Evolutionary conservation across 1,284 basidiomycete species (phyloP), one percentile per base, ranked within the genome.

Genomic region (Tylopilus orsonianus): DNA sequence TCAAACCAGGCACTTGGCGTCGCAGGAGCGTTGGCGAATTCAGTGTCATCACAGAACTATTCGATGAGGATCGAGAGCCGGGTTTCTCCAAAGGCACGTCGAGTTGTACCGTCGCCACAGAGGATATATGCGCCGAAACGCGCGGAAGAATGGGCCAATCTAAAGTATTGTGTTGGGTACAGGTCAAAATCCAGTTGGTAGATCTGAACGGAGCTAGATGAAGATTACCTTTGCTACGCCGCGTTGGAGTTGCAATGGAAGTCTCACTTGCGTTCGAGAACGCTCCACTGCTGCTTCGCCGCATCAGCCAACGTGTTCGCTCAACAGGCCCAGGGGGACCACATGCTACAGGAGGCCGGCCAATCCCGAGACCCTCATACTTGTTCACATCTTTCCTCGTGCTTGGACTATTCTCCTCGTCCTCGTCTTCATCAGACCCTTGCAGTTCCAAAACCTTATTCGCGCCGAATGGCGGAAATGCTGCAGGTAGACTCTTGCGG

Each of bases 251-350:
- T n/a, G 74, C 80, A 30, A 73, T 62, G 32, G 83, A 84, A 30
- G 72, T 72, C 24, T 87, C 85, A 55, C 85, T 86, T 14, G 82
- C 79, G 52, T 77, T 85, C 3, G 86, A 88, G 60, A 88, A 87
- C 3, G 83, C 81, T 20, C 87, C 85, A 57, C 86, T 89, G 57
- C 86, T 89, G 49, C 80, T 87, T 56, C 86, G 75, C 9, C 87
- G 75, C 75, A 83, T 78, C 24, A 90, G 62, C 81, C 82, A 84
- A 41, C 77, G 72, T 40, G 76, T 71, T 22, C 74, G 72, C 34
- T 71, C 65, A 20, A 73, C 62, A 8, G 70, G 65, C 22, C 69
- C 56, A 26, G 64, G 56, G 14, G 61, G 68, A 37, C 66, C 67
- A 38, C 66, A 61, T 37, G 52, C 57, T 55, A 57, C 61, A 53